Evolutionary conservation across 306 rosid species (phyloP).

Genomic region (Fragaria nilgerrensis): DNA sequence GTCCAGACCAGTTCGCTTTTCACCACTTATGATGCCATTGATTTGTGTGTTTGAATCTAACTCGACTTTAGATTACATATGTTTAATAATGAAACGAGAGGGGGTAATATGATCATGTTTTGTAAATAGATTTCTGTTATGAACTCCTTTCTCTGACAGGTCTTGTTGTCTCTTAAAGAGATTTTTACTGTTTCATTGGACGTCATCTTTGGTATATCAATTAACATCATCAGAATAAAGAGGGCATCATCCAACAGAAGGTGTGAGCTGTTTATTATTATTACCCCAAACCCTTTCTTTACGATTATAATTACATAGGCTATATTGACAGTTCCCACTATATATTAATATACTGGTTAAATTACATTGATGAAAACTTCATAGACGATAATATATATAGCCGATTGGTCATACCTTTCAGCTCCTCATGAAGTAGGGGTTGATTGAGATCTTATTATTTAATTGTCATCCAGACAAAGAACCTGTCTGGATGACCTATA

Average conservation of each 20-base stretch:
- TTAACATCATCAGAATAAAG: conserved; percentile 64
- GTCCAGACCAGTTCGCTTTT: not conserved
- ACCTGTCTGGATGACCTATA: not conserved
- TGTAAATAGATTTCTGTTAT: not conserved
- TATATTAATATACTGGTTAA: not conserved
- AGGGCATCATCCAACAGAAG: conserved; percentile 48
- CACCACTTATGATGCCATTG: not conserved
- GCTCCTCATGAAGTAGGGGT: not conserved
- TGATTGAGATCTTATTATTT: not conserved
- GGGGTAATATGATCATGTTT: not conserved
- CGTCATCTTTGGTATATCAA: conserved; percentile 55
- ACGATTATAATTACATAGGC: conserved; percentile 9
- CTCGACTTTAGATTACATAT: not conserved
- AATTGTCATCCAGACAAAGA: not conserved
- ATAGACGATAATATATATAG: not conserved
- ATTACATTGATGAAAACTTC: not conserved
- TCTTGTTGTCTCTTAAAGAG: conserved; percentile 42
- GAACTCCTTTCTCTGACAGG: conserved; percentile 33
- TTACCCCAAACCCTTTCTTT: conserved; percentile 9
- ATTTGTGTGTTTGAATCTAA: not conserved
- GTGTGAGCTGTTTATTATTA: conserved; percentile 32
- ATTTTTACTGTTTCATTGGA: conserved; percentile 49
- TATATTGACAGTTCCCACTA: not conserved
- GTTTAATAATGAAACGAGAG: not conserved
- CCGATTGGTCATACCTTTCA: not conserved